Base-by-base conservation (phyloP, 148 eudicot species). In the Bassia scoparia region DNA sequence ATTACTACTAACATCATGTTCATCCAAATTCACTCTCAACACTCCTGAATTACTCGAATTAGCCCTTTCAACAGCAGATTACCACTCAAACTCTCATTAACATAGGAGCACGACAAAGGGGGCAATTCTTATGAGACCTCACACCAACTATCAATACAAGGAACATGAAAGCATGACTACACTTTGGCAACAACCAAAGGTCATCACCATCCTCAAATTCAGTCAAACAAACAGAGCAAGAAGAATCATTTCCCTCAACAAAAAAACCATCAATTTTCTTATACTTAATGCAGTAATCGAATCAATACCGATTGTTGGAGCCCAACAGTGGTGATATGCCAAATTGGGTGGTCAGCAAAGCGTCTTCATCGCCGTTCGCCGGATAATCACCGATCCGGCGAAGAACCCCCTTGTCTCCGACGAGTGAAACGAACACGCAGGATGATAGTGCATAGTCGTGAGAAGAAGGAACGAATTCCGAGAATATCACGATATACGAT, bases 121-220 rank as follows among this genome's bases (percentile, higher is more conserved):
- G 95, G 50, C 91, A 89, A 46, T 83, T 89, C 74, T 74, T 81
- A 64, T 89, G 95, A 0, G 95, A 87, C 70, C 82, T 68, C 20
- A 89, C n/a, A 59, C 91, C 95, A 89, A 55, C 83, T 84, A 71
- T 89, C 94, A 77, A 89, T 81, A 70, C 94, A 87, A 33, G 31
- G 23, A 13, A 84, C 15, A 74, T 89, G 94, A 77, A 89, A 41
- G 91, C 91, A 62, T 89, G 94, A 21, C 88, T 82, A 69, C 94
- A 89, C 77, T 89, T 89, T 2, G 91, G 94, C 75, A 89, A 77
- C 33, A 89, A 80, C 76, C 91, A 59, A 23, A 89, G 83, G 60
- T 77, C 80, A 69, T 89, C 94, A 26, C 85, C 88, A 14, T 89
- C 91, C 44, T 81, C 76, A 65, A 89, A 89, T 41, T 84, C 85